These are phyloP conservation scores for Suillus decipiens DNA, from an alignment of 768 basidiomycete genomes.

Conservation along the genomic window DNA sequence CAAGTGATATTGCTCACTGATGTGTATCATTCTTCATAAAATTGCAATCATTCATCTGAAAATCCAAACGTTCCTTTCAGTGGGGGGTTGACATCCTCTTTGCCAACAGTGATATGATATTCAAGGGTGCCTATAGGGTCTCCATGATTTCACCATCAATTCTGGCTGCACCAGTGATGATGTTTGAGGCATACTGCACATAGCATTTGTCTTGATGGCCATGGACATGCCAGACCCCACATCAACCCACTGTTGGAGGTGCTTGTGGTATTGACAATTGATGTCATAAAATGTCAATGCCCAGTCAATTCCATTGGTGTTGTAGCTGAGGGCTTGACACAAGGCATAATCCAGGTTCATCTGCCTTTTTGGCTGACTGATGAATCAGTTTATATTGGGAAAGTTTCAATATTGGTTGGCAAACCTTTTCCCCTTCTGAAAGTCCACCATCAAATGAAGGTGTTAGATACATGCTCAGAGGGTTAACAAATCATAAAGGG, in stretches of 20 bases:
- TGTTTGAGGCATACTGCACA: neutral
- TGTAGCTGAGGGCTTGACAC: neutral
- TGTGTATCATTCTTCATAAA: conserved; percentile 21
- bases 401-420: too few species aligned
- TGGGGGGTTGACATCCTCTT: too few species aligned
- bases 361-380: neutral
- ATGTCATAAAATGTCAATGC: too few species aligned
- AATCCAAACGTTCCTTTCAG: too few species aligned
- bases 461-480: too few species aligned
- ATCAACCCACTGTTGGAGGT: too few species aligned
- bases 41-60: too few species aligned
- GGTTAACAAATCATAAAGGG: too few species aligned
- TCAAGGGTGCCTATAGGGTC: conserved; percentile 1
- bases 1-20: conserved; percentile 6
- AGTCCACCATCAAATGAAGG: too few species aligned
- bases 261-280: too few species aligned
- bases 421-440: neutral
- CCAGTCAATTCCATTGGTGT: too few species aligned
- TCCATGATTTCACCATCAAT: conserved; percentile 22
- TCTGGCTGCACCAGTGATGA: neutral
- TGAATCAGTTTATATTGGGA: neutral
- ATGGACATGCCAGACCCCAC: neutral
- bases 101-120: too few species aligned
- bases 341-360: neutral
- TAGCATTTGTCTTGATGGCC: conserved; percentile 9